phyloP scores from a whole-genome alignment of 2,329 filamentous ascomycete species.

The Ascochyta koolunga region DNA sequence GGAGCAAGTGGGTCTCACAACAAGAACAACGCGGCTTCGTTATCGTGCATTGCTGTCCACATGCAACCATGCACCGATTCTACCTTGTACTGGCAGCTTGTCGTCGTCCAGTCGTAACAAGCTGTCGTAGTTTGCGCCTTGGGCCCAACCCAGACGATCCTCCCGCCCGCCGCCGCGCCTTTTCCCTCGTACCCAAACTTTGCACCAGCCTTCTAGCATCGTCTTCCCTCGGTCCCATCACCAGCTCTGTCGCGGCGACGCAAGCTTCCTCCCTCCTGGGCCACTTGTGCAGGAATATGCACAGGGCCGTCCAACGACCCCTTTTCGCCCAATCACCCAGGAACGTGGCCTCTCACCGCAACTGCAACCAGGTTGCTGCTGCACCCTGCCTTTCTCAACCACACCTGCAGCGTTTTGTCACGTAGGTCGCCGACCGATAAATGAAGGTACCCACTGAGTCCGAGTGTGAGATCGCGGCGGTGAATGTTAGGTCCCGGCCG shows the following conservation, averaged over 20 bases:
- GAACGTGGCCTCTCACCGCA: constrained; percentile 47
- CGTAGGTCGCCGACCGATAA: constrained; percentile 7
- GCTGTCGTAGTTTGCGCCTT: constrained; percentile 6
- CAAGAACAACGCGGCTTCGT: constrained; percentile 3
- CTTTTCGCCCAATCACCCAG: constrained; percentile 44
- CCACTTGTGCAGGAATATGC: constrained; percentile 21
- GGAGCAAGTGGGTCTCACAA: constrained; percentile 11
- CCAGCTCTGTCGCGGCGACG: constrained; percentile 18
- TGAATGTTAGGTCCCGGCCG: neutral
- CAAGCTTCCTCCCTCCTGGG: constrained; percentile 16
- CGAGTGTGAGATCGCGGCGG: neutral
- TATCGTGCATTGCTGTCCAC: constrained; percentile 15
- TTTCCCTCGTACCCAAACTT: constrained; percentile 19
- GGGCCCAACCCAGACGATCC: constrained; percentile 16
- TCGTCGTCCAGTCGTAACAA: constrained; percentile 2
- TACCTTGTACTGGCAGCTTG: neutral
- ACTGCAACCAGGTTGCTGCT: constrained; percentile 19
- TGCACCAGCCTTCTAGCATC: constrained; percentile 15
- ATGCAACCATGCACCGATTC: neutral
- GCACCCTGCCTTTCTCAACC: constrained; percentile 19
- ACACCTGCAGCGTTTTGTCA: constrained; percentile 17
- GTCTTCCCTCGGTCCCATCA: constrained; percentile 8
- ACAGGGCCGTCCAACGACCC: constrained; percentile 4
- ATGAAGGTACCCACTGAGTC: constrained; percentile 1
- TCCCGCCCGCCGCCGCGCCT: constrained; percentile 17